These are phyloP conservation scores for Phlegmacium glaucopus DNA, from an alignment of 768 basidiomycete species.

Conservation along the genomic window DNA sequence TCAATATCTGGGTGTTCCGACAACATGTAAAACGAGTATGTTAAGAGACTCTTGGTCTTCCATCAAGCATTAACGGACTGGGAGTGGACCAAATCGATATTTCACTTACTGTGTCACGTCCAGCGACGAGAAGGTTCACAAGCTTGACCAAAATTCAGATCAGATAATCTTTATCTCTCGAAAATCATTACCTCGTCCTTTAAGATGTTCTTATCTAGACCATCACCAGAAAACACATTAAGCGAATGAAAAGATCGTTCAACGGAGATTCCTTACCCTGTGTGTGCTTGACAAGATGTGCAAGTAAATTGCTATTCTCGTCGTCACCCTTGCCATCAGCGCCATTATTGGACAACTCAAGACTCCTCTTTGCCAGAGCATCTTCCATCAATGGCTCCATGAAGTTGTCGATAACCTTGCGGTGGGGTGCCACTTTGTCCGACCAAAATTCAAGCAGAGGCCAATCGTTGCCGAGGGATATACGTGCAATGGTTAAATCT, in stretches of 20 bases:
- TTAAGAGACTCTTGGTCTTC: slow-evolving; percentile 38
- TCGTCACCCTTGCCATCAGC: too few relatives aligned
- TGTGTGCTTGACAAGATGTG: too few relatives aligned
- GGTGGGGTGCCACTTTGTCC: slow-evolving; percentile 40
- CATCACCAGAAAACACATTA: too few relatives aligned
- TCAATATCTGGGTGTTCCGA: slow-evolving; percentile 39
- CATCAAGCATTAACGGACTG: neutral
- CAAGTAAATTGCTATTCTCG: too few relatives aligned
- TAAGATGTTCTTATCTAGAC: too few relatives aligned
- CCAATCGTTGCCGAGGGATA: slow-evolving; percentile 33
- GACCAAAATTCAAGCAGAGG: slow-evolving; percentile 45
- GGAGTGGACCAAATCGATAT: slow-evolving; percentile 16
- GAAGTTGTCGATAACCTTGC: slow-evolving; percentile 44
- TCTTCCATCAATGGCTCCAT: slow-evolving; percentile 47
- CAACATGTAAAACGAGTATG: too few relatives aligned
- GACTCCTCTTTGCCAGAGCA: too few relatives aligned
- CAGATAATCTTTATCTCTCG: neutral
- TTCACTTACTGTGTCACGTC: slow-evolving; percentile 45
- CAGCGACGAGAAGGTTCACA: slow-evolving; percentile 53
- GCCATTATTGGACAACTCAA: too few relatives aligned
- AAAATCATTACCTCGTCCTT: slow-evolving; percentile 25
- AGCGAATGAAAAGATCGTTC: too few relatives aligned
- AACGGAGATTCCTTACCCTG: too few relatives aligned
- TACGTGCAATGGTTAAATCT: slow-evolving; percentile 30
- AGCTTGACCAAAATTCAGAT: slow-evolving; percentile 10